Evolutionary conservation across 2,329 filamentous ascomycete genomes (phyloP), one percentile per base, ranked within the genome.

Genomic region (Pseudocercospora fuligena): DNA sequence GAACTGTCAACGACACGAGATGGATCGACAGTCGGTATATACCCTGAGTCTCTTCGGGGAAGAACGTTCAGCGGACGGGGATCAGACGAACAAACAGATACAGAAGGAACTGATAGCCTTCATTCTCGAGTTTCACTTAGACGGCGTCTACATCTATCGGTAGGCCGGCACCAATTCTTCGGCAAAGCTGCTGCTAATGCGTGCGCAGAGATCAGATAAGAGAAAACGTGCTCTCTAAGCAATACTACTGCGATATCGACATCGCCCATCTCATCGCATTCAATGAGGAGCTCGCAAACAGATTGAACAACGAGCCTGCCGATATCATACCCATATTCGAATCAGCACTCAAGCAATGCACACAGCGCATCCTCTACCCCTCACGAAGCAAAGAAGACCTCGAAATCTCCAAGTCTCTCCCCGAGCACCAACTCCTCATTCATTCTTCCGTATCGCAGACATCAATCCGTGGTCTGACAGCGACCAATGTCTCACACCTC

Each of bases 291-390:
- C 86, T 99, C 67, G 95, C 94, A 29, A 92, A 98, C 79, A 89
- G 90, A 76, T 85, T 99, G 69, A 92, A 91, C 21, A 95, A 92
- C 58, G 93, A 97, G 77, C 96, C 95, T 3, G 91, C 90, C 54
- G 94, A 98, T 65, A 91, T 97, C 64, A 95, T 99, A 66, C 94
- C 95, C 67, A 83, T 98, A 62, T 99, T 99, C 75, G 95, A 99
- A 82, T 85, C 86, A 21, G 96, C 94, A 2, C 83, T 99, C 60
- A 93, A 92, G 79, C 91, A 91, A 80, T 98, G 94, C 81, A 97
- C 94, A 29, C 92, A 95, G 75, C 89, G 92, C 74, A 97, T 99
- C 76, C 90, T 99, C 68, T 97, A 93, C 78, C 94, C 95, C 40
- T 89, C 89, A 5, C 85, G 88, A 69, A 85, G 83, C 73, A 82